These are phyloP conservation scores for Phaeosphaeriaceae sp. DNA, from an alignment of 2,329 filamentous ascomycete species.

Conservation along the genomic window DNA sequence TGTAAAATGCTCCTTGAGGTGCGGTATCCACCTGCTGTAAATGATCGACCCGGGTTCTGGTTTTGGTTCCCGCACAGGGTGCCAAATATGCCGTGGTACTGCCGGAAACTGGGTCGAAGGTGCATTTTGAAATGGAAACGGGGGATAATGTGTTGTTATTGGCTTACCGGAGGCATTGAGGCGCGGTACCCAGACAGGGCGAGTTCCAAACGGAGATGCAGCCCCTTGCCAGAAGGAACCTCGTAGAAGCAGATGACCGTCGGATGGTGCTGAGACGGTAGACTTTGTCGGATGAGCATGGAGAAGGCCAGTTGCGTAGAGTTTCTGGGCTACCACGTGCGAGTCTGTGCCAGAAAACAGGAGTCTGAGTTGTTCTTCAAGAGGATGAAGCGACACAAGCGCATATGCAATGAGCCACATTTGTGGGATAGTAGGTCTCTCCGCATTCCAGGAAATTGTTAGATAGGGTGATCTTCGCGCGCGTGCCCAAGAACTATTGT, in stretches of 20 bases:
- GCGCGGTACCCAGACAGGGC: constrained; percentile 49
- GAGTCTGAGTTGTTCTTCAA: constrained; percentile 54
- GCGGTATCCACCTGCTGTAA: constrained; percentile 80
- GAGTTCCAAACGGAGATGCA: constrained; percentile 50
- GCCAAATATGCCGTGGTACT: constrained; percentile 64
- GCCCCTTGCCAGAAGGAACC: constrained; percentile 57
- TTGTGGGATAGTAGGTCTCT: constrained; percentile 52
- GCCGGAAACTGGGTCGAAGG: constrained; percentile 57
- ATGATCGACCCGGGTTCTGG: constrained; percentile 72
- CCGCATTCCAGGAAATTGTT: constrained; percentile 51
- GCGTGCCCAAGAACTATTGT: constrained; percentile 53
- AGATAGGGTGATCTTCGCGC: constrained; percentile 53
- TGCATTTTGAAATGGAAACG: constrained; percentile 52
- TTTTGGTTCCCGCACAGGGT: constrained; percentile 75
- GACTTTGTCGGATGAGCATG: constrained; percentile 50
- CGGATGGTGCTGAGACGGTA: constrained; percentile 41
- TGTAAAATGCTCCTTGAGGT: constrained; percentile 77
- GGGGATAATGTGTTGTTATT: constrained; percentile 51
- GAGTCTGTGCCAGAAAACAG: constrained; percentile 48
- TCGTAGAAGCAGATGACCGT: constrained; percentile 57
- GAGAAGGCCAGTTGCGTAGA: constrained; percentile 53
- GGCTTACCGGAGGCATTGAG: constrained; percentile 43
- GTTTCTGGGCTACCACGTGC: constrained; percentile 48
- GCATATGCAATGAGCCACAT: constrained; percentile 57
- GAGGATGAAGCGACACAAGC: constrained; percentile 52